Evolutionary conservation across 2,329 filamentous ascomycete species (phyloP).

Genomic region (Botrytis tulipae): DNA sequence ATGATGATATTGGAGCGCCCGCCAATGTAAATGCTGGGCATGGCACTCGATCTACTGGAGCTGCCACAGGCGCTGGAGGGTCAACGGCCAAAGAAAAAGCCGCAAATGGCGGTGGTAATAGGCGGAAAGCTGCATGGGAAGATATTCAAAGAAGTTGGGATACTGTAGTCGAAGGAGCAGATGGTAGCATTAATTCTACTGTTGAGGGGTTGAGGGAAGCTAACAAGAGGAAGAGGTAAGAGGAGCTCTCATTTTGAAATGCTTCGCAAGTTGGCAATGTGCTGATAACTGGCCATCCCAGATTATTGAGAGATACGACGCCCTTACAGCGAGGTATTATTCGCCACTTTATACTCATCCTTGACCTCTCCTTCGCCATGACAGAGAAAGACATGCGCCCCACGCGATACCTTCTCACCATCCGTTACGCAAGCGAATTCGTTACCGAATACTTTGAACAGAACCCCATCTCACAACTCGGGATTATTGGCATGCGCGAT

Average conservation of each 20-base stretch:
- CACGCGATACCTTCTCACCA: constrained; percentile 76
- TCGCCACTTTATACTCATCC: constrained; percentile 84
- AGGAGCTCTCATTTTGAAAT: neutral
- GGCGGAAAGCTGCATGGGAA: constrained; percentile 60
- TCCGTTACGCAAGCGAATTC: constrained; percentile 83
- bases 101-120: constrained; percentile 36
- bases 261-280: neutral
- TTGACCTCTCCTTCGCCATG: constrained; percentile 95
- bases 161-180: constrained; percentile 71
- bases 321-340: constrained; percentile 96
- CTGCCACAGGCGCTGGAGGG: constrained; percentile 30
- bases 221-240: constrained; percentile 71
- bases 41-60: constrained; percentile 37
- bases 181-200: constrained; percentile 70
- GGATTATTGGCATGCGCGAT: constrained; percentile 89
- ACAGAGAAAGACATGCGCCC: constrained; percentile 90
- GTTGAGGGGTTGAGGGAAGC: constrained; percentile 76
- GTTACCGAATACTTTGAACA: constrained; percentile 96
- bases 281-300: constrained; percentile 40
- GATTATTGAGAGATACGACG: constrained; percentile 88
- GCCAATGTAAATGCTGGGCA: constrained; percentile 26
- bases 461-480: constrained; percentile 95
- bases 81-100: constrained; percentile 36
- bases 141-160: constrained; percentile 69
- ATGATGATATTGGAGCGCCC: constrained; percentile 56